Conservation (phyloP, 805 yeast species). For the Saccharomycopsis fibuligera region DNA sequence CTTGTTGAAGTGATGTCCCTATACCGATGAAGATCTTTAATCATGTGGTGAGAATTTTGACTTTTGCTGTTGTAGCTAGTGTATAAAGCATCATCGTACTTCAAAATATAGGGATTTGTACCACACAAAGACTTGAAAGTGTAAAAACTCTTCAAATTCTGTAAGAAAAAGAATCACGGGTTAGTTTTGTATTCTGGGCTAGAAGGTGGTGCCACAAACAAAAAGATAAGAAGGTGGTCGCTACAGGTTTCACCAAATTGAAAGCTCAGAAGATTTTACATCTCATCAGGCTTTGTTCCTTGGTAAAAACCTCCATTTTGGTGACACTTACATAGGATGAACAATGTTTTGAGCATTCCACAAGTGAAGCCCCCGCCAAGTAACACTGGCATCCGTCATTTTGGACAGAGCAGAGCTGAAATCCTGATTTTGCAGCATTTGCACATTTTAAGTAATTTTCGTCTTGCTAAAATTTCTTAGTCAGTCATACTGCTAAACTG, state of each 20-base stretch:
- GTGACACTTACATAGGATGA: conserved; percentile 4
- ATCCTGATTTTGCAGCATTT: neutral
- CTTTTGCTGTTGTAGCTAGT: neutral
- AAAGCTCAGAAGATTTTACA: no score
- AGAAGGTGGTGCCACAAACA: no score
- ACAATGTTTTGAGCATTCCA: conserved; percentile 14
- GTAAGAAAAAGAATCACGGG: no score
- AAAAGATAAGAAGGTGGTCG: no score
- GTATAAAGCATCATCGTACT: conserved; percentile 1
- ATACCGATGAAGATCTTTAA: conserved; percentile 4
- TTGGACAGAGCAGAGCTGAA: conserved; percentile 8
- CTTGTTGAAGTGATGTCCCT: neutral
- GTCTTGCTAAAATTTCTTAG: no score
- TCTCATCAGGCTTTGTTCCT: no score
- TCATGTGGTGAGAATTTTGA: neutral
- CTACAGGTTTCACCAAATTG: no score
- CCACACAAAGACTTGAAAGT: conserved; percentile 8
- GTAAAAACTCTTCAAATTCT: conserved; percentile 8
- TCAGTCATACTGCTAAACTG: no score
- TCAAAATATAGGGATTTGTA: conserved; percentile 10
- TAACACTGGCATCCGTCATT: conserved; percentile 16
- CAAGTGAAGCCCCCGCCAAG: conserved; percentile 10
- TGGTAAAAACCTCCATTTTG: no score
- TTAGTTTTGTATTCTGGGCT: no score
- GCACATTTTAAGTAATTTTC: neutral